Conservation (phyloP, 768 basidiomycete genomes). For the Amanita subjunquillea region DNA sequence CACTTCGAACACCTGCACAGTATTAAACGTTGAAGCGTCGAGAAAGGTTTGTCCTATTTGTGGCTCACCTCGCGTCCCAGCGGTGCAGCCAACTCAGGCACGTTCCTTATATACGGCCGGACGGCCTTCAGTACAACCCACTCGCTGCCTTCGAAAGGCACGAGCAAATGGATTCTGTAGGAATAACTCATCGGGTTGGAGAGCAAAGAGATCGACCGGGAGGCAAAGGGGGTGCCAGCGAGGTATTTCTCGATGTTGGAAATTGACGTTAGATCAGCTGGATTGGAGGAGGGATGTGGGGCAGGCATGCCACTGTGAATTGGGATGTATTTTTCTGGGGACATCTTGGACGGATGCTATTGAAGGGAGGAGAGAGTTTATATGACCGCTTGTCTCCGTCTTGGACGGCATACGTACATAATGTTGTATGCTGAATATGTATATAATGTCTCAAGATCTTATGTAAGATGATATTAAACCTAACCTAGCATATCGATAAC, state of each 20-base stretch:
- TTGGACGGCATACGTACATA: too few relatives aligned
- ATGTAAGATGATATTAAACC: too few relatives aligned
- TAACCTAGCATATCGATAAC: too few relatives aligned
- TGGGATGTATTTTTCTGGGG: background rate
- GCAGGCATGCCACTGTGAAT: background rate
- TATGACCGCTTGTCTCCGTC: too few relatives aligned
- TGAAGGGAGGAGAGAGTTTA: too few relatives aligned
- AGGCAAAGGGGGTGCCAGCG: constrained; percentile 22
- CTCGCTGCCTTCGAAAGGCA: constrained; percentile 15
- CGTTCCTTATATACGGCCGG: constrained; percentile 18
- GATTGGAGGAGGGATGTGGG: background rate
- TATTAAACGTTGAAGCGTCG: background rate
- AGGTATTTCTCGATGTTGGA: constrained; percentile 19
- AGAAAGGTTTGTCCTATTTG: background rate
- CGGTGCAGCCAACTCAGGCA: background rate
- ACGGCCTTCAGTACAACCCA: constrained; percentile 37
- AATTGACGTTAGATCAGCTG: background rate
- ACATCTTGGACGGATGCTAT: too few relatives aligned
- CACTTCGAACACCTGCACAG: background rate
- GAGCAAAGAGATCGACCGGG: constrained; percentile 18
- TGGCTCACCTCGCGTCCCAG: background rate
- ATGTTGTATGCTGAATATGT: too few relatives aligned
- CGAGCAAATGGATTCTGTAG: constrained; percentile 25
- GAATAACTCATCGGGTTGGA: constrained; percentile 30
- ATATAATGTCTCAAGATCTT: too few relatives aligned